These are phyloP conservation scores for Sophora flavescens DNA, from an alignment of 306 rosid genomes.

Conservation along the genomic window DNA sequence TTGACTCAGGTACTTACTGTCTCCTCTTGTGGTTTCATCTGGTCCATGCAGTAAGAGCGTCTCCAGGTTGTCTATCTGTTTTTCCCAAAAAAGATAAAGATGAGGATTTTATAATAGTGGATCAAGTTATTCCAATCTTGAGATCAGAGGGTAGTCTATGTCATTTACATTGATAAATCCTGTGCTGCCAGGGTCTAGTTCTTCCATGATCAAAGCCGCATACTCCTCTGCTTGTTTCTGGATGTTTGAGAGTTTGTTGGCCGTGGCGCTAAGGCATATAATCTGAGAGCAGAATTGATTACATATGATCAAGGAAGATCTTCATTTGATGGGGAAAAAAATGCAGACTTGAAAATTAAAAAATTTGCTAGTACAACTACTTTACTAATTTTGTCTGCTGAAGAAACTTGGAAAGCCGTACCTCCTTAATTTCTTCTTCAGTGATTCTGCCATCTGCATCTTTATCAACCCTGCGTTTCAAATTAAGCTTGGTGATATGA, in stretches of 20 bases:
- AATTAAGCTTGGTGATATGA: constrained; percentile 8
- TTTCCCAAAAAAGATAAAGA: constrained; percentile 20
- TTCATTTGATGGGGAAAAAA: not conserved
- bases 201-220: constrained; percentile 85
- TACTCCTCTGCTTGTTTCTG: constrained; percentile 72
- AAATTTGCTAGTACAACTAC: constrained; percentile 21
- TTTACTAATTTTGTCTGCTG: constrained; percentile 4
- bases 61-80: constrained; percentile 71
- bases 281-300: constrained; percentile 54
- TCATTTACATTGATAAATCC: constrained; percentile 66
- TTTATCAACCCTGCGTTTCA: constrained; percentile 73
- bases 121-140: not conserved
- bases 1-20: constrained; percentile 54
- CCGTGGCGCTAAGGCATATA: constrained; percentile 69
- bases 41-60: constrained; percentile 62
- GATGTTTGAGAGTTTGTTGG: constrained; percentile 70
- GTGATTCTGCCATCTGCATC: constrained; percentile 82
- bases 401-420: constrained; percentile 39
- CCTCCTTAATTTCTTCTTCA: constrained; percentile 71
- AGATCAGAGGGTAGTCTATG: constrained; percentile 21
- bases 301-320: constrained; percentile 2
- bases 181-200: constrained; percentile 65
- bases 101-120: constrained; percentile 29
- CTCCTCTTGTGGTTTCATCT: constrained; percentile 50
- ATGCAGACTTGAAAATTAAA: constrained; percentile 1